These are phyloP conservation scores for Ophiostoma sp. DNA, from an alignment of 2,329 filamentous ascomycete species.

Conservation along the genomic window DNA sequence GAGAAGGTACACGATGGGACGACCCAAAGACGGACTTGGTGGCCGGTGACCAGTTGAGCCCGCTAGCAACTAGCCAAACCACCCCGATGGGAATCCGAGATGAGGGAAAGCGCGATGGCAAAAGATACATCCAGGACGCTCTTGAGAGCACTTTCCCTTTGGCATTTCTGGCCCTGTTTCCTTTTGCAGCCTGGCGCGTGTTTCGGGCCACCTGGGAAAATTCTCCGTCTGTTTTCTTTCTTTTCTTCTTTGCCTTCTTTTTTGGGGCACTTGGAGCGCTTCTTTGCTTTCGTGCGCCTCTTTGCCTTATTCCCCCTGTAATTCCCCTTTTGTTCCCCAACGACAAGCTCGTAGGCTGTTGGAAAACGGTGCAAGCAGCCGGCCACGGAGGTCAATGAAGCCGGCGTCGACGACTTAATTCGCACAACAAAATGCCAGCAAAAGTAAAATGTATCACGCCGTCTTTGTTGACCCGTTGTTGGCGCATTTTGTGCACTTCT, in stretches of 20 bases:
- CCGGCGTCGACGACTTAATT: too few species aligned
- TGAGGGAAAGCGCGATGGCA: constrained; percentile 20
- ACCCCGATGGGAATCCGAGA: constrained; percentile 11
- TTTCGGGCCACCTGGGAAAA: constrained; percentile 7
- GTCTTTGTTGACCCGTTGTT: not conserved
- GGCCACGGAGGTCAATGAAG: not conserved
- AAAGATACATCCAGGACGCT: not conserved
- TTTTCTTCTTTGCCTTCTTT: not conserved
- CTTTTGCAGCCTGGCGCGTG: constrained; percentile 19
- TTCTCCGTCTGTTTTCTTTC: constrained; percentile 31
- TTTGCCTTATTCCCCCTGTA: not conserved
- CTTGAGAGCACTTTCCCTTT: not conserved
- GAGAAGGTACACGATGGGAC: not conserved
- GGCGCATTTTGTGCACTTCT: not conserved
- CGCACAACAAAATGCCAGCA: too few species aligned
- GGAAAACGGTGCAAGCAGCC: not conserved
- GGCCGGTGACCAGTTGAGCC: not conserved
- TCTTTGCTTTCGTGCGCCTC: not conserved
- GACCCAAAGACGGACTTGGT: not conserved
- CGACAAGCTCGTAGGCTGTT: not conserved
- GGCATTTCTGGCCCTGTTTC: not conserved
- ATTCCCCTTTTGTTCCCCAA: not conserved
- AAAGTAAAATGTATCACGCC: not conserved
- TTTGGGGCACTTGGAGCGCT: not conserved
- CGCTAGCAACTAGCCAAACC: constrained; percentile 16